Percentiles rank a stretch among this genome's conserved stretches.
These are phyloP conservation scores for Chytriomyces sp. DNA, from an alignment of 192 early-diverging fungal genomes.

Conservation along the genomic window DNA sequence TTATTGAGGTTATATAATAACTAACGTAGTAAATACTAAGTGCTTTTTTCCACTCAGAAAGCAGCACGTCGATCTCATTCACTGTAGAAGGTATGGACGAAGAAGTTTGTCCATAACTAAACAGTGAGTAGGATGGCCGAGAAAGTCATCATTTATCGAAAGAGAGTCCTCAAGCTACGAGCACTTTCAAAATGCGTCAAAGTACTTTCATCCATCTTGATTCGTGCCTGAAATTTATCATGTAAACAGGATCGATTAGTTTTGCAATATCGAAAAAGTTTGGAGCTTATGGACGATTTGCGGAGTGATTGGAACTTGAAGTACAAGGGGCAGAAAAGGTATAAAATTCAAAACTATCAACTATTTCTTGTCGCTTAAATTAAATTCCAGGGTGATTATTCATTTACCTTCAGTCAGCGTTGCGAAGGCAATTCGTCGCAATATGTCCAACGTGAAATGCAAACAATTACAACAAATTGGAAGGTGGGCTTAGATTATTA, in stretches of 20 bases:
- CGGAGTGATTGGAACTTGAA: background rate
- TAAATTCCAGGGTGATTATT: conserved; percentile 21
- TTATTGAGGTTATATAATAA: conserved; percentile 4
- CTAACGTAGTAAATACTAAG: background rate
- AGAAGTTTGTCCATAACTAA: background rate
- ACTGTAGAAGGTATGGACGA: background rate
- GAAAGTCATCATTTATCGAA: background rate
- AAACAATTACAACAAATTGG: conserved; percentile 26
- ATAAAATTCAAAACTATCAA: too few species aligned
- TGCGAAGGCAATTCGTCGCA: background rate
- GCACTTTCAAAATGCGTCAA: background rate
- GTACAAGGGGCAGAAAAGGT: conserved; percentile 23
- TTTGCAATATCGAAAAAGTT: background rate
- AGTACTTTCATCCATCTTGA: background rate
- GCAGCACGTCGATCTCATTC: conserved; percentile 2
- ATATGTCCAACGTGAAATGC: background rate
- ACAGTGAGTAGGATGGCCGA: background rate
- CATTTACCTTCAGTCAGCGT: conserved; percentile 23
- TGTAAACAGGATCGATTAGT: background rate
- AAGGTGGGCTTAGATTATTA: conserved; percentile 7
- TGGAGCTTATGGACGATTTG: background rate
- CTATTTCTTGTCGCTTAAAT: background rate
- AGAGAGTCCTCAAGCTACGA: conserved; percentile 2
- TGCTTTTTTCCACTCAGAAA: background rate
- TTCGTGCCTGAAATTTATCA: background rate